Base-by-base conservation (phyloP, 2,329 filamentous ascomycete species). In the Fusarium begoniae region DNA sequence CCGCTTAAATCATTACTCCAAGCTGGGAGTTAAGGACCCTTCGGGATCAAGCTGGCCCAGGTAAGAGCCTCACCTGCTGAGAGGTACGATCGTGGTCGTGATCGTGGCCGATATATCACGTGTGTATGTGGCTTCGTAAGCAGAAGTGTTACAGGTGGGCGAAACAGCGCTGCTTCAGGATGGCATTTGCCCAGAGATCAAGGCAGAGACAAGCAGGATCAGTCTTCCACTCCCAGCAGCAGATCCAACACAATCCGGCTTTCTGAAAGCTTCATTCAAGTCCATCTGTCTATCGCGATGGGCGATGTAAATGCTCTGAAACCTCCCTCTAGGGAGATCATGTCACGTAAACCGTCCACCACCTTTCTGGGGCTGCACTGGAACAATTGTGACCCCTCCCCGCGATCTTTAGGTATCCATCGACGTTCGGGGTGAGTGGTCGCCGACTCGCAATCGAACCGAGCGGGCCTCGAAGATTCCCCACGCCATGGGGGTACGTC, bases 381-480 rank as follows among this genome's bases (percentile, higher is more conserved):
- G 22, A 17, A n/a, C 15, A 50, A 50, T 10, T 50, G 3, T 30
- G 15, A 4, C 5, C 15, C 47, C 15, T 13, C 8, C 22, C 22
- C 8, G 8, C 28, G 47, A n/a, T n/a, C 8, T 50, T 5, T 12
- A n/a, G 22, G 28, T 50, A 50, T 13, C 15, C 28, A 10, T 48
- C 26, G 3, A 48, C 10, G 20, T 48, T 11, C 14, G 22, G 8
- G 22, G 5, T 18, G 11, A 7, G 47, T 32, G 18, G 3, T 32
- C 15, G 22, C 11, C 8, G 47, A n/a, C 22, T 50, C 15, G 22
- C 47, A 32, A 18, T 13, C 15, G 22, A 32, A 18, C 3, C 7
- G 14, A 32, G 11, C 8, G 3, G 45, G 28, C 5, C 22, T 4
- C 3, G 20, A 48, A 1, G 14, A 48, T 13, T 1, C 5, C 5